Conservation (phyloP, 257 asterid species). For the Linaria vulgaris region DNA sequence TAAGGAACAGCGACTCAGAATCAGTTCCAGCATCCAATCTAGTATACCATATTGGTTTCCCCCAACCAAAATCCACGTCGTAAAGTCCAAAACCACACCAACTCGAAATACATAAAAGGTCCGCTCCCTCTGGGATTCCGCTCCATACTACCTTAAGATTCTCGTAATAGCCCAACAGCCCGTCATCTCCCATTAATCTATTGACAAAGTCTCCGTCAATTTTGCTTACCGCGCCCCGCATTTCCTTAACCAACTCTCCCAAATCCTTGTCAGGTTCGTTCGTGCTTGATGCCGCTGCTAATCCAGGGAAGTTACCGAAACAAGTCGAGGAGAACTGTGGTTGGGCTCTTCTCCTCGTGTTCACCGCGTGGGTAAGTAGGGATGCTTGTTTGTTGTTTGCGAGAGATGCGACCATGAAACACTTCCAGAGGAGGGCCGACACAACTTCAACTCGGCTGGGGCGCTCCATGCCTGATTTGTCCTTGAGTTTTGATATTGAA, state of each 20-base stretch:
- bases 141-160: conserved; percentile 34
- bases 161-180: conserved; percentile 36
- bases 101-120: conserved; percentile 38
- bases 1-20: conserved; percentile 34
- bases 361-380: conserved; percentile 30
- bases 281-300: conserved; percentile 28
- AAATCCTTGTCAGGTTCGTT: conserved; percentile 16
- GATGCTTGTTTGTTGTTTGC: conserved; percentile 5
- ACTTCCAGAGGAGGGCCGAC: conserved; percentile 44
- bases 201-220: conserved; percentile 35
- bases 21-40: conserved; percentile 37
- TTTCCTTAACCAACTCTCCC: conserved; percentile 18
- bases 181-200: conserved; percentile 32
- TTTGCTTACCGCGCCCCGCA: conserved; percentile 27
- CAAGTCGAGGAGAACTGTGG: conserved; percentile 28
- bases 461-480: conserved; percentile 5
- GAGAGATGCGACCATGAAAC: conserved; percentile 36
- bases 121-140: conserved; percentile 24
- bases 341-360: conserved; percentile 40
- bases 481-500: conserved; percentile 31
- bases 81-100: conserved; percentile 53
- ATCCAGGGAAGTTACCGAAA: conserved; percentile 45
- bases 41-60: conserved; percentile 36
- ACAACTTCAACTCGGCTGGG: conserved; percentile 39
- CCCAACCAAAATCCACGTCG: conserved; percentile 4